A percentile compares a stretch with the other conserved stretches of the same genome.
These are phyloP conservation scores for Aspergillus proliferans DNA, from an alignment of 2,329 filamentous ascomycete genomes.

Conservation along the genomic window DNA sequence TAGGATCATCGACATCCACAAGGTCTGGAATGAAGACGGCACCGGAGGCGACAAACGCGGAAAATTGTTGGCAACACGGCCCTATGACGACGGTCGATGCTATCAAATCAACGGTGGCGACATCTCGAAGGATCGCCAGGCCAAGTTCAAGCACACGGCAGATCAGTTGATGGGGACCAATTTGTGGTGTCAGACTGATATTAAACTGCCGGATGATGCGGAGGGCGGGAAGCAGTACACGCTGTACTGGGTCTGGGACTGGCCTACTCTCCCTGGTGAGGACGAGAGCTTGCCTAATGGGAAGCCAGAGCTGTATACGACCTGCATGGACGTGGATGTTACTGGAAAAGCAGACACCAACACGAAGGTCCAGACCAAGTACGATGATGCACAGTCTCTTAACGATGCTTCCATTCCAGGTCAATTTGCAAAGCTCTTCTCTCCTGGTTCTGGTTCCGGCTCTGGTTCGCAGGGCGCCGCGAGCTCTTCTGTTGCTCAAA, in stretches of 20 bases:
- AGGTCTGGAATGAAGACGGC: constrained; percentile 71
- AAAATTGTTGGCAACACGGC: constrained; percentile 65
- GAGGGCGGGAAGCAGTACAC: constrained; percentile 63
- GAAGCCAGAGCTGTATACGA: constrained; percentile 44
- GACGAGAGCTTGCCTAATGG: constrained; percentile 34
- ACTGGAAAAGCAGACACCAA: constrained; percentile 16
- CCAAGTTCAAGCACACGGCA: constrained; percentile 46
- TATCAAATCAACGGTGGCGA: constrained; percentile 64
- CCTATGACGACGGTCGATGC: constrained; percentile 88
- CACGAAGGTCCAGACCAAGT: constrained; percentile 12
- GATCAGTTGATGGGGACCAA: constrained; percentile 52
- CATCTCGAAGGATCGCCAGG: constrained; percentile 56
- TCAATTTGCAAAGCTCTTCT: constrained; percentile 30
- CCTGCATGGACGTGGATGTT: constrained; percentile 45
- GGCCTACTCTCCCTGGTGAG: constrained; percentile 54
- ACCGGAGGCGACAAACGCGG: constrained; percentile 75
- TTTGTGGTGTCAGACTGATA: constrained; percentile 74
- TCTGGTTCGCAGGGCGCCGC: neutral
- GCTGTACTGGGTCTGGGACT: constrained; percentile 96
- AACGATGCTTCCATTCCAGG: constrained; percentile 34
- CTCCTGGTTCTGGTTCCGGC: constrained; percentile 1
- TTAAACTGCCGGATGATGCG: constrained; percentile 65
- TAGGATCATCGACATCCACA: constrained; percentile 59
- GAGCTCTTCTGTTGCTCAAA: neutral
- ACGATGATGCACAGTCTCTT: constrained; percentile 28